These are phyloP conservation scores for Tulasnella sp. DNA, from an alignment of 768 basidiomycete species.

Conservation along the genomic window DNA sequence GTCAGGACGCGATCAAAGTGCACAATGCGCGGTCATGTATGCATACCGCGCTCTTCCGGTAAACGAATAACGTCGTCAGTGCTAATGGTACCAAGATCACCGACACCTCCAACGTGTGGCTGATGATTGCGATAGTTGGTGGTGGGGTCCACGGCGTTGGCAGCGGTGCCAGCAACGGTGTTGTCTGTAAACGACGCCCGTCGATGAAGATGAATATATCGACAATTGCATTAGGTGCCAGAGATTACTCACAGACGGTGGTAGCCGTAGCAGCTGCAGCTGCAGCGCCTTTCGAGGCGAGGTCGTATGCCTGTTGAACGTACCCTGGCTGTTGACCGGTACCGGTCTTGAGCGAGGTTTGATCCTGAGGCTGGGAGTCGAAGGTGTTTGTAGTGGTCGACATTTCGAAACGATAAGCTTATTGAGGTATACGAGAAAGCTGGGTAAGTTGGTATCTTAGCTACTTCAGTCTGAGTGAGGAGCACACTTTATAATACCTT, in stretches of 20 bases:
- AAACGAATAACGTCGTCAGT: background rate
- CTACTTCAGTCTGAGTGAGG: background rate
- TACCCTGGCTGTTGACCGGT: background rate
- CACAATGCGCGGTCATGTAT: background rate
- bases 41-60: slow-evolving; percentile 9
- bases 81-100: slow-evolving; percentile 1
- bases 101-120: slow-evolving; percentile 3
- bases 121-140: background rate
- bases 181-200: too few species aligned
- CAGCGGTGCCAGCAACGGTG: background rate
- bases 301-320: background rate
- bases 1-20: background rate
- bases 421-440: background rate
- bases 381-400: background rate
- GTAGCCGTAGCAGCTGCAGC: background rate
- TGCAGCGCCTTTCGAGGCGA: background rate
- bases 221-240: background rate
- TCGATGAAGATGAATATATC: too few species aligned
- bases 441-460: background rate
- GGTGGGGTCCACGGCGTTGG: background rate
- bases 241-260: background rate
- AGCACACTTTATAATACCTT: background rate
- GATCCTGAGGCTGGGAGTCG: background rate
- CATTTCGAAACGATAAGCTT: background rate
- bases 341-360: background rate